These are phyloP conservation scores for Cutaneotrichosporon sp. DNA, from an alignment of 1,284 basidiomycete species.

Conservation along the genomic window DNA sequence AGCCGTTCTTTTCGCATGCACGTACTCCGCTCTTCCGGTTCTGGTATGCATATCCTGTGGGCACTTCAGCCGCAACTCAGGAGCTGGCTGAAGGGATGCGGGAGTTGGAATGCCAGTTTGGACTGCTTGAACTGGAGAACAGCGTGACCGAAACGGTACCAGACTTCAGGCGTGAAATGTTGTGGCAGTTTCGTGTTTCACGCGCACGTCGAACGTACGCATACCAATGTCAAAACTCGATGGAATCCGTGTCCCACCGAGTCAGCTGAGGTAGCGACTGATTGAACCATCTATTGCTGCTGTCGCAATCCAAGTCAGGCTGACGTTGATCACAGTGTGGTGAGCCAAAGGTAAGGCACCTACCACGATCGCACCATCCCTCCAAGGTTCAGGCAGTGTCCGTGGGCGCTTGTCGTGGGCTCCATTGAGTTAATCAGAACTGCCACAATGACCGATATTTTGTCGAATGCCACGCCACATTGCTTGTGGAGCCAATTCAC, in stretches of 20 bases:
- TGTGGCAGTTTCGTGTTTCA: neutral
- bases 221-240: too few relatives aligned
- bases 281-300: too few relatives aligned
- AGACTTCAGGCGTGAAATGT: neutral
- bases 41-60: neutral
- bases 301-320: too few relatives aligned
- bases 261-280: too few relatives aligned
- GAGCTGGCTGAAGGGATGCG: neutral
- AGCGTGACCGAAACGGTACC: neutral
- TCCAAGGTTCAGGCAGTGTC: too few relatives aligned
- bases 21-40: neutral
- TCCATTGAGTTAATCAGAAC: neutral
- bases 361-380: too few relatives aligned
- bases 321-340: too few relatives aligned
- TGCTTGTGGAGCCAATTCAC: neutral
- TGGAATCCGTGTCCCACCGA: too few relatives aligned
- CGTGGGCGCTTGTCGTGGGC: neutral
- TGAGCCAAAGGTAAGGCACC: too few relatives aligned
- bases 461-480: neutral
- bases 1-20: neutral
- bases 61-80: neutral
- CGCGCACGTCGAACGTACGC: too few relatives aligned
- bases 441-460: neutral
- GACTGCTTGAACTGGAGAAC: neutral
- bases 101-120: neutral